These are phyloP conservation scores for Magnusiomyces sp. DNA, from an alignment of 1,139 yeast species.

Conservation along the genomic window DNA sequence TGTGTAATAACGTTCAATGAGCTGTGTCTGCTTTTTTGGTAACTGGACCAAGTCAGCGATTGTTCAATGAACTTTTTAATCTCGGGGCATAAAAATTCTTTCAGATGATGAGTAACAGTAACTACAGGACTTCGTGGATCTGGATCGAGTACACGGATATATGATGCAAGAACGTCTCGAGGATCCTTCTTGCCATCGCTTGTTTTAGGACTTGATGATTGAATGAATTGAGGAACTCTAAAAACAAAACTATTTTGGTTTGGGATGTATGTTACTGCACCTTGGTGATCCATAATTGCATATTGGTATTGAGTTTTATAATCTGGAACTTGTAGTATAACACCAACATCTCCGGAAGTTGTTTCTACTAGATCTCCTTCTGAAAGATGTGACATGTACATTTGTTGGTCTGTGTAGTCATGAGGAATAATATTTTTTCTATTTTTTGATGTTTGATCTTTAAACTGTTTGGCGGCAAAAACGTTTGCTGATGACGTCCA, in stretches of 20 bases:
- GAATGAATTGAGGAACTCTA: conserved; percentile 11
- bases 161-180: neutral
- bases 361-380: conserved; percentile 14
- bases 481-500: neutral
- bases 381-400: conserved; percentile 8
- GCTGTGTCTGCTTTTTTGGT: too few species aligned
- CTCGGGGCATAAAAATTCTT: conserved; percentile 10
- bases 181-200: too few species aligned
- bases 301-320: conserved; percentile 4
- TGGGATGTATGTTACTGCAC: conserved; percentile 4
- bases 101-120: conserved; percentile 4
- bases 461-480: neutral
- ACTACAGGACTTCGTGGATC: conserved; percentile 10
- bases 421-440: neutral
- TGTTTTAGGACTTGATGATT: too few species aligned
- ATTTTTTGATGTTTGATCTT: conserved; percentile 1
- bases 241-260: conserved; percentile 6
- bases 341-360: conserved; percentile 10
- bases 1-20: conserved; percentile 6
- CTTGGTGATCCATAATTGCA: conserved; percentile 13
- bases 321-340: conserved; percentile 13
- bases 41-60: too few species aligned
- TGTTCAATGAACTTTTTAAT: conserved; percentile 8
- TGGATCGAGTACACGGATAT: conserved; percentile 8
- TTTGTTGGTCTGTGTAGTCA: conserved; percentile 9